Percentiles rank a stretch among this genome's conserved stretches.
Evolutionary conservation across 2,329 filamentous ascomycete species (phyloP).

Genomic region (Ophiostoma ulmi): DNA sequence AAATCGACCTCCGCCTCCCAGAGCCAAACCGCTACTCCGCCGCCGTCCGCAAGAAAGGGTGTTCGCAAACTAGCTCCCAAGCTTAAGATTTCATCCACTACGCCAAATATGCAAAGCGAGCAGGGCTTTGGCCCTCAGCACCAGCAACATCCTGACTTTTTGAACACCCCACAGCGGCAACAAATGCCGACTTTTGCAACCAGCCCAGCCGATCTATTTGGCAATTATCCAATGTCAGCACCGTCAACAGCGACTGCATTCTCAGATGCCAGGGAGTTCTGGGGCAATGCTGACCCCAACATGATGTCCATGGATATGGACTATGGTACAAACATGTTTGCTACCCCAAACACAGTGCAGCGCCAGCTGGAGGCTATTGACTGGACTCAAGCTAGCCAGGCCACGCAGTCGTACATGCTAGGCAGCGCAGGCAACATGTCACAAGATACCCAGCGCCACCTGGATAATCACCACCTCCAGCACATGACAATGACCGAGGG

Average conservation of each 20-base stretch:
- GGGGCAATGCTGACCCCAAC: constrained; percentile 43
- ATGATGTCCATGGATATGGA: constrained; percentile 57
- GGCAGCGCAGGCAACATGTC: constrained; percentile 40
- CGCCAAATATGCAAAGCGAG: constrained; percentile 51
- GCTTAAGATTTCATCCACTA: constrained; percentile 32
- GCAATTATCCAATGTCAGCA: constrained; percentile 53
- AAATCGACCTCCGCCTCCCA: constrained; percentile 33
- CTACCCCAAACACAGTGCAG: constrained; percentile 41
- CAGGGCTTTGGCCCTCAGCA: constrained; percentile 46
- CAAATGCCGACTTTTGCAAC: constrained; percentile 46
- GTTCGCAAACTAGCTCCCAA: constrained; percentile 52
- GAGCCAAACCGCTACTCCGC: constrained; percentile 55
- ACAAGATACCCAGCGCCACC: constrained; percentile 31
- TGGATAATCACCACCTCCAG: constrained; percentile 19
- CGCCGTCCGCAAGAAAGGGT: constrained; percentile 52
- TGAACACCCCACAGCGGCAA: constrained; percentile 45
- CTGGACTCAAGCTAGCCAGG: constrained; percentile 52
- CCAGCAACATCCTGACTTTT: constrained; percentile 37
- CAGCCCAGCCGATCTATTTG: constrained; percentile 52
- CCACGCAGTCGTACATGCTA: constrained; percentile 38
- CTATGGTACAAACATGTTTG: constrained; percentile 47
- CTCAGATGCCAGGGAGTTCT: constrained; percentile 45
- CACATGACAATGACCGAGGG: constrained; percentile 36
- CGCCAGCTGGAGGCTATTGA: constrained; percentile 50
- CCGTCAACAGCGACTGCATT: constrained; percentile 47